Percentiles rank a stretch among this genome's conserved stretches.
Evolutionary conservation across 73 alveolate species (phyloP).

Genomic region (Loxodes magnus): DNA sequence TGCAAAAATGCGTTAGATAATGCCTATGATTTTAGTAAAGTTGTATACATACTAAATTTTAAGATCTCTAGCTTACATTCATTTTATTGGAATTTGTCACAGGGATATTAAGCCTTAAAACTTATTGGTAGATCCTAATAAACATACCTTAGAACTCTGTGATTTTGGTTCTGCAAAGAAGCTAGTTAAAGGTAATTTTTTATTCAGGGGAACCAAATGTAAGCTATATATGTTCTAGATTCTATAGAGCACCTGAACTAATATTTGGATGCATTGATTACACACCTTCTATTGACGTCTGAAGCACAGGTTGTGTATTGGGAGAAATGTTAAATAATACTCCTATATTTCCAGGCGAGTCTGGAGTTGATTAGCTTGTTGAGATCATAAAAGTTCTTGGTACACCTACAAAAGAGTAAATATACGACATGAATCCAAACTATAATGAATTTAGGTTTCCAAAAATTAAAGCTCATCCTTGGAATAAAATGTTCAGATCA

Average conservation of each 20-base stretch:
- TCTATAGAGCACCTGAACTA: slow-evolving; percentile 93
- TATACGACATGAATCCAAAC: slow-evolving; percentile 71
- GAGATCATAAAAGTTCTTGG: slow-evolving; percentile 72
- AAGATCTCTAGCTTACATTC: slow-evolving; percentile 80
- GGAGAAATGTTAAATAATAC: slow-evolving; percentile 73
- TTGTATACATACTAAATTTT: slow-evolving; percentile 54
- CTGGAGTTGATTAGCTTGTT: slow-evolving; percentile 61
- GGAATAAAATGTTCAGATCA: slow-evolving; percentile 61
- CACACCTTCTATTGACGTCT: slow-evolving; percentile 60
- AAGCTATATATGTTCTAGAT: slow-evolving; percentile 78
- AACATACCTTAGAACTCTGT: slow-evolving; percentile 54
- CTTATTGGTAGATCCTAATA: slow-evolving; percentile 43
- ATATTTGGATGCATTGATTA: slow-evolving; percentile 88
- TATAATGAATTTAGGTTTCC: slow-evolving; percentile 81
- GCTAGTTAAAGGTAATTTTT: slow-evolving; percentile 58
- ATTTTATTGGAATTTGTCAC: slow-evolving; percentile 68
- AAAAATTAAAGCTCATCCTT: slow-evolving; percentile 67
- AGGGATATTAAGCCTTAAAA: slow-evolving; percentile 81
- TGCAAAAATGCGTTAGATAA: slow-evolving; percentile 68
- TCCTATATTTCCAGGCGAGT: slow-evolving; percentile 64
- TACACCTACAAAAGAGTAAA: slow-evolving; percentile 69
- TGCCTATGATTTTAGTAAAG: slow-evolving; percentile 81
- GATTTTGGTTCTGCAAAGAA: slow-evolving; percentile 94
- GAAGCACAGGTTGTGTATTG: slow-evolving; percentile 89
- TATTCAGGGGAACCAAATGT: slow-evolving; percentile 95